Percentiles rank a stretch among this genome's conserved stretches.
These are phyloP conservation scores for Ophiostoma himal-ulmi DNA, from an alignment of 2,329 filamentous ascomycete species.

Conservation along the genomic window DNA sequence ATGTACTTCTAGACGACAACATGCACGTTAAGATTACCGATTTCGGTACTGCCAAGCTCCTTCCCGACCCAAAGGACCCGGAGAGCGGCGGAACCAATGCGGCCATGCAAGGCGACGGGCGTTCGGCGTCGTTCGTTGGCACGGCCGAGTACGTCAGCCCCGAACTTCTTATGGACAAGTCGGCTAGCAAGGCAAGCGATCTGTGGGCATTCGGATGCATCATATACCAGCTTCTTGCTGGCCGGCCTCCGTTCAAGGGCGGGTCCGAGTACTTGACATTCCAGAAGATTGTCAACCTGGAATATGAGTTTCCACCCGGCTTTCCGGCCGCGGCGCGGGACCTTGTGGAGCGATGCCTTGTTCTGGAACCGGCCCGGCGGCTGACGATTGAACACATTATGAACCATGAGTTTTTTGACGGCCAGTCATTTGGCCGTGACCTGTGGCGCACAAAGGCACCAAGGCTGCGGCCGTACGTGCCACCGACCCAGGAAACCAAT, in stretches of 20 bases:
- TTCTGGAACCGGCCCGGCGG: conserved; percentile 77
- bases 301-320: conserved; percentile 86
- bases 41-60: conserved; percentile 94
- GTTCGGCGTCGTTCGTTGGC: conserved; percentile 91
- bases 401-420: conserved; percentile 91
- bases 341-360: conserved; percentile 81
- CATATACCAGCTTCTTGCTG: conserved; percentile 89
- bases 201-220: conserved; percentile 99
- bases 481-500: conserved; percentile 66
- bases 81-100: conserved; percentile 27
- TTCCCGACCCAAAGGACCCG: conserved; percentile 54
- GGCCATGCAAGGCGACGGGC: conserved; percentile 44
- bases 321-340: conserved; percentile 84
- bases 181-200: conserved; percentile 94
- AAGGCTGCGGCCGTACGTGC: conserved; percentile 74
- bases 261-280: conserved; percentile 95
- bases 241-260: conserved; percentile 94
- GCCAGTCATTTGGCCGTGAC: conserved; percentile 72
- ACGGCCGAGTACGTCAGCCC: conserved; percentile 98
- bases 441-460: conserved; percentile 90
- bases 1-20: conserved; percentile 87
- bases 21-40: conserved; percentile 99
- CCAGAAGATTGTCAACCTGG: conserved; percentile 91
- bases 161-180: conserved; percentile 93
- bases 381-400: conserved; percentile 94